Percentiles rank a stretch among this genome's conserved stretches.
Conservation (phyloP, 78 protist genomes). For the Bigelowiella natans region DNA sequence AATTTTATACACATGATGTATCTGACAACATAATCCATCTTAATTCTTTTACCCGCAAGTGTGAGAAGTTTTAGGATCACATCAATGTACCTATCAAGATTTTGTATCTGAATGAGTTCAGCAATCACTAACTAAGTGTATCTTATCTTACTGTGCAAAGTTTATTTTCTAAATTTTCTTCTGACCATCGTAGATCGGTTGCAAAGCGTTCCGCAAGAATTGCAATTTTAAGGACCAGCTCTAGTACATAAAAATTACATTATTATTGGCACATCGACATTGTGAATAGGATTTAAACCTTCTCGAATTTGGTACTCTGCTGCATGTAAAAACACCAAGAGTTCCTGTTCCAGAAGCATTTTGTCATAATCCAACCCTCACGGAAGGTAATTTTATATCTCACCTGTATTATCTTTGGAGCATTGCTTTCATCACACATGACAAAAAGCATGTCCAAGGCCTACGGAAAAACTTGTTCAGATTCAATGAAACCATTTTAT, state of each 20-base stretch:
- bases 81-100: slow-evolving; percentile 93
- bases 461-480: neutral
- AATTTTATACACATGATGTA: too few species aligned
- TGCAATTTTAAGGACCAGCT: slow-evolving; percentile 72
- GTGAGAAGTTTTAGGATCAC: slow-evolving; percentile 62
- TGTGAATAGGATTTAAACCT: too few species aligned
- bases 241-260: neutral
- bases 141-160: too few species aligned
- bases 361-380: too few species aligned
- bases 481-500: neutral
- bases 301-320: neutral
- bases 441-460: neutral
- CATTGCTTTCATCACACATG: slow-evolving; percentile 7
- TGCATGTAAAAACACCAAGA: neutral
- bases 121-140: too few species aligned
- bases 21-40: slow-evolving; percentile 70
- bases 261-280: too few species aligned
- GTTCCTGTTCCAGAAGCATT: too few species aligned
- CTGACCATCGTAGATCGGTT: slow-evolving; percentile 47
- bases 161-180: too few species aligned
- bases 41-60: slow-evolving; percentile 75
- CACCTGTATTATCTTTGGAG: neutral
- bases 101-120: too few species aligned
- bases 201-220: slow-evolving; percentile 83
- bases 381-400: too few species aligned